Percentiles rank a stretch among this genome's conserved stretches.
Conservation (phyloP, 2,329 filamentous ascomycete species). For the Rhytidhysteron rufulum region DNA sequence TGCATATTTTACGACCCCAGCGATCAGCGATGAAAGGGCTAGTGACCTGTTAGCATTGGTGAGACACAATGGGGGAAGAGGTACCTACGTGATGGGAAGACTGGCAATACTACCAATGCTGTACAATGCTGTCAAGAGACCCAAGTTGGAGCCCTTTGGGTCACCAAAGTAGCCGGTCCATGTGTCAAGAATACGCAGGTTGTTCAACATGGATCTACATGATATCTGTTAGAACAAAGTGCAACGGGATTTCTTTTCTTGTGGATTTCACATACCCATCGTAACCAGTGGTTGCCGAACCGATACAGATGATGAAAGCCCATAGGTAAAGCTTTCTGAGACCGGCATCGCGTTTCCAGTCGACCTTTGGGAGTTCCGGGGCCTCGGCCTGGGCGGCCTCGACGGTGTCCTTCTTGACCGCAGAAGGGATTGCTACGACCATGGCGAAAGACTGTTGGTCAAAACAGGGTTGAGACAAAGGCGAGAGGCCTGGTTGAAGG, state of each 20-base stretch:
- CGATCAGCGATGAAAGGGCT: slow-evolving; percentile 39
- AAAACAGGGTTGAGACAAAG: slow-evolving; percentile 7
- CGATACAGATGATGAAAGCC: slow-evolving; percentile 49
- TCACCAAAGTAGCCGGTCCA: slow-evolving; percentile 38
- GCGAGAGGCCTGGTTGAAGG: slow-evolving; percentile 7
- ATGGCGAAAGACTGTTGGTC: slow-evolving; percentile 11
- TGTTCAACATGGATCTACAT: slow-evolving; percentile 42
- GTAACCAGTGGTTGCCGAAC: slow-evolving; percentile 56
- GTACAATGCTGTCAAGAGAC: slow-evolving; percentile 43
- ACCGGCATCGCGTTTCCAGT: slow-evolving; percentile 54
- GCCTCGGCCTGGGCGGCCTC: slow-evolving; percentile 45
- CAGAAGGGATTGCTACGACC: slow-evolving; percentile 16
- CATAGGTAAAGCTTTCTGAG: slow-evolving; percentile 56
- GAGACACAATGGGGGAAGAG: background rate
- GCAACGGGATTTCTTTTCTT: background rate
- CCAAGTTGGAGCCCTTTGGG: slow-evolving; percentile 35
- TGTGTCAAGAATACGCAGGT: slow-evolving; percentile 37
- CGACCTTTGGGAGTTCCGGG: slow-evolving; percentile 49
- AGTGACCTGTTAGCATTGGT: background rate
- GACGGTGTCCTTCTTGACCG: slow-evolving; percentile 19
- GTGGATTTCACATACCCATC: slow-evolving; percentile 44
- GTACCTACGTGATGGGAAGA: slow-evolving; percentile 26
- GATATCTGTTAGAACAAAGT: background rate
- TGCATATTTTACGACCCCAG: slow-evolving; percentile 42
- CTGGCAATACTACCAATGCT: slow-evolving; percentile 39